Conservation (phyloP, 2,329 filamentous ascomycete species). For the Sporothrix euskadiensis region DNA sequence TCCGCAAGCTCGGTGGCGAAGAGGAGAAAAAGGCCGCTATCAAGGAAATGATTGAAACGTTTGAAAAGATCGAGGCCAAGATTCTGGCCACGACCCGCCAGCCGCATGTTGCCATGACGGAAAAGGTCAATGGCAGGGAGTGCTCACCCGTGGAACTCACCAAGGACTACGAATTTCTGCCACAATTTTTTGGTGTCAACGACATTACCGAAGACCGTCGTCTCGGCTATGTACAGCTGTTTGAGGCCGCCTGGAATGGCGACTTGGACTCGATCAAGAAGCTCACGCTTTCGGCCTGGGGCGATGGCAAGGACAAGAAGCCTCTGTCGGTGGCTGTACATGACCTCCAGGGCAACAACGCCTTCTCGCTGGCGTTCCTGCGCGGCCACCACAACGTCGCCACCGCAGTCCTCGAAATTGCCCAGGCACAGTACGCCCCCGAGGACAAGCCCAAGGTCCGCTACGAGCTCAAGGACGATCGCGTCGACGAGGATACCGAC, state of each 20-base stretch:
- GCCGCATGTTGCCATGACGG: conserved; percentile 64
- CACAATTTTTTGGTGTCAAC: conserved; percentile 54
- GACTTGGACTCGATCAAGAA: conserved; percentile 65
- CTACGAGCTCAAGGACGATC: conserved; percentile 50
- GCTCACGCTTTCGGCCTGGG: conserved; percentile 63
- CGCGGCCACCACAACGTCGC: conserved; percentile 66
- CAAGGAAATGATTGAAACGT: conserved; percentile 50
- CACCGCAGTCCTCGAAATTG: conserved; percentile 67
- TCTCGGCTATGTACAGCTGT: conserved; percentile 65
- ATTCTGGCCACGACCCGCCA: conserved; percentile 64
- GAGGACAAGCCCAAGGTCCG: conserved; percentile 53
- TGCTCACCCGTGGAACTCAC: not conserved
- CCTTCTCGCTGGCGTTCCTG: conserved; percentile 68
- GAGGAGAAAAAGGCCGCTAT: conserved; percentile 60
- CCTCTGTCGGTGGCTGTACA: conserved; percentile 65
- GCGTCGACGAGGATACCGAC: conserved; percentile 40
- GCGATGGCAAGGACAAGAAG: conserved; percentile 51
- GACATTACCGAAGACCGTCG: conserved; percentile 58
- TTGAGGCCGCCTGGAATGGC: conserved; percentile 73
- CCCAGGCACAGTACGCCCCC: conserved; percentile 65
- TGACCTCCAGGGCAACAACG: conserved; percentile 54
- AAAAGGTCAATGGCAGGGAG: conserved; percentile 46
- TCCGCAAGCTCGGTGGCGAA: conserved; percentile 38
- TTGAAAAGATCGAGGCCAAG: conserved; percentile 55
- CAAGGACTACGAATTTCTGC: conserved; percentile 49